phyloP scores from a whole-genome alignment of 768 basidiomycete genomes.

The Dictyophora rubrovolvata region DNA sequence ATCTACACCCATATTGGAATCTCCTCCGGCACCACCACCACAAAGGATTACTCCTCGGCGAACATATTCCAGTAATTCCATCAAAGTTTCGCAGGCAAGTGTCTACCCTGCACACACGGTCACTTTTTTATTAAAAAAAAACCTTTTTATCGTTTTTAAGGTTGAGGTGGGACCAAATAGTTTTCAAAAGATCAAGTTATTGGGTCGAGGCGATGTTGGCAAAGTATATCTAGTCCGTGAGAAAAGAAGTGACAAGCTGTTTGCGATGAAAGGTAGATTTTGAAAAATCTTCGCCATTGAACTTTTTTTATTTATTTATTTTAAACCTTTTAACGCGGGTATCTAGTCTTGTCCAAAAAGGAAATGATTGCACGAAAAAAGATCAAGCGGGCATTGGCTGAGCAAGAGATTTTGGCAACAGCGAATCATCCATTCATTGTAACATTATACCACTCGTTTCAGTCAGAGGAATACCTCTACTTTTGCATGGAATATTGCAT shows the following conservation, averaged over 20 bases:
- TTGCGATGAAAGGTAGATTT: constrained; percentile 86
- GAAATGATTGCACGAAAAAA: constrained; percentile 99
- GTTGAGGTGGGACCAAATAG: constrained; percentile 91
- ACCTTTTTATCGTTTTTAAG: no score
- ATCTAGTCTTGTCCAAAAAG: constrained; percentile 92
- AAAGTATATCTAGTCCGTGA: constrained; percentile 97
- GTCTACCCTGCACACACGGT: constrained; percentile 7
- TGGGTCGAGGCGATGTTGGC: constrained; percentile 98
- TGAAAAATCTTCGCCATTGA: background rate
- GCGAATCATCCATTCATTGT: constrained; percentile 99
- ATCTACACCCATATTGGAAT: background rate
- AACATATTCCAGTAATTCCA: constrained; percentile 96
- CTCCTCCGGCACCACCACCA: background rate
- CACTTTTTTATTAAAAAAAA: no score
- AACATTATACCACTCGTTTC: constrained; percentile 97
- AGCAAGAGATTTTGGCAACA: constrained; percentile 97
- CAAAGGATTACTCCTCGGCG: constrained; percentile 60
- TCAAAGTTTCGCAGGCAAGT: constrained; percentile 82
- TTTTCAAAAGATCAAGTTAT: constrained; percentile 93
- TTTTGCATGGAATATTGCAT: constrained; percentile 99
- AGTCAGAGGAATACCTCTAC: constrained; percentile 95
- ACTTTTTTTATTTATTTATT: background rate
- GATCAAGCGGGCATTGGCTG: constrained; percentile 96
- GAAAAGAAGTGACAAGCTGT: constrained; percentile 94
- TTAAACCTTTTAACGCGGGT: no score